Evolutionary conservation across 257 asterid genomes (phyloP).

Genomic region (Solanum tacnaense): DNA sequence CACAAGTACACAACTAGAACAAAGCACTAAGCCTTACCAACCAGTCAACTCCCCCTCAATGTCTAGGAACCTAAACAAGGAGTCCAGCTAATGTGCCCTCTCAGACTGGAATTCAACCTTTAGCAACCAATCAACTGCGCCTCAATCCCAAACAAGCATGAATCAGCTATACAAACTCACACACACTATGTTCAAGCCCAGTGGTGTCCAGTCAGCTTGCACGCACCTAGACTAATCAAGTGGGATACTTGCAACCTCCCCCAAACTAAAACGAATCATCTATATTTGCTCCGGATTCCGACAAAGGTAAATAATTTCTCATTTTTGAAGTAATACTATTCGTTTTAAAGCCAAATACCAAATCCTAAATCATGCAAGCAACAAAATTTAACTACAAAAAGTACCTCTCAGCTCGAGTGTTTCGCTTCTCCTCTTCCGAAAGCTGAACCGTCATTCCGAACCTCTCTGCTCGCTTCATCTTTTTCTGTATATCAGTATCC

Average conservation of each 20-base stretch:
- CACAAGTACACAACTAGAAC: not conserved
- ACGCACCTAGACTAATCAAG: not conserved
- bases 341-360: not conserved
- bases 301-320: not conserved
- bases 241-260: not conserved
- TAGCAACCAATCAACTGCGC: not conserved
- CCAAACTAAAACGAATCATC: not conserved
- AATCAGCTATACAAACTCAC: not conserved
- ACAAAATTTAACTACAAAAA: not conserved
- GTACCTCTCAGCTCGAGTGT: slow-evolving; percentile 89
- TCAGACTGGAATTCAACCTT: not conserved
- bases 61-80: not conserved
- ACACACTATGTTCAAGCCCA: not conserved
- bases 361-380: not conserved
- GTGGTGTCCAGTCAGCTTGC: not conserved
- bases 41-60: not conserved
- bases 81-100: not conserved
- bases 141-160: not conserved
- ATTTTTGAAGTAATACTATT: not conserved
- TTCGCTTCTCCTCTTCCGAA: slow-evolving; percentile 76
- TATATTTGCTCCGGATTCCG: not conserved
- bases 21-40: not conserved
- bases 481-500: slow-evolving; percentile 55
- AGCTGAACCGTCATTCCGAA: slow-evolving; percentile 63
- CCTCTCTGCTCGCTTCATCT: slow-evolving; percentile 88